Percentiles rank a stretch among this genome's conserved stretches.
Evolutionary conservation across 768 basidiomycete species (phyloP).

Genomic region (Trametes villosa): DNA sequence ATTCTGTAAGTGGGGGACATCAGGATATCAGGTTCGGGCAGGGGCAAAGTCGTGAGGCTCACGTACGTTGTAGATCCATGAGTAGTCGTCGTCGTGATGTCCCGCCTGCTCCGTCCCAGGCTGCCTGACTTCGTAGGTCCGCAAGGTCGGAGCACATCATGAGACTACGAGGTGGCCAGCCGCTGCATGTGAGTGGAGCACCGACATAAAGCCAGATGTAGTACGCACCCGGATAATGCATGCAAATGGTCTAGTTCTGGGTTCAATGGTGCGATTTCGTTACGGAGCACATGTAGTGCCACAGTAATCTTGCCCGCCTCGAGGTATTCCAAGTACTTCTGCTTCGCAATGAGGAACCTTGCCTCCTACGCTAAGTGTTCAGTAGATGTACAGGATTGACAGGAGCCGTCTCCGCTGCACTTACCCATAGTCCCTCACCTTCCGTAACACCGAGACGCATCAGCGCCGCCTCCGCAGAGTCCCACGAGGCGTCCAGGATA

Average conservation of each 20-base stretch:
- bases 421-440: slow-evolving; percentile 71
- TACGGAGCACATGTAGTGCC: slow-evolving; percentile 84
- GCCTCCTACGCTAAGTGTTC: slow-evolving; percentile 57
- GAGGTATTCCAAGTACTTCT: slow-evolving; percentile 94
- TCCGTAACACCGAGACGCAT: slow-evolving; percentile 69
- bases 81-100: slow-evolving; percentile 79
- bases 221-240: slow-evolving; percentile 76
- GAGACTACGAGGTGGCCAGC: slow-evolving; percentile 81
- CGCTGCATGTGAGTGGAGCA: slow-evolving; percentile 78
- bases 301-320: slow-evolving; percentile 79
- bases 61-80: slow-evolving; percentile 76
- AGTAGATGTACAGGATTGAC: background rate
- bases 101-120: slow-evolving; percentile 90
- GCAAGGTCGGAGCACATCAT: slow-evolving; percentile 91
- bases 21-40: background rate
- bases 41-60: slow-evolving; percentile 29
- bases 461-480: slow-evolving; percentile 73
- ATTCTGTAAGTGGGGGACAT: too few species aligned
- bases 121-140: slow-evolving; percentile 79
- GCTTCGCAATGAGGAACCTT: slow-evolving; percentile 86
- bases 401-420: slow-evolving; percentile 24
- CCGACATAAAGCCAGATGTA: too few species aligned
- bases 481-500: slow-evolving; percentile 82
- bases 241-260: slow-evolving; percentile 83
- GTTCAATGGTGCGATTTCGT: slow-evolving; percentile 84